These are phyloP conservation scores for Casuarina glauca DNA, from an alignment of 306 rosid species.

Conservation along the genomic window DNA sequence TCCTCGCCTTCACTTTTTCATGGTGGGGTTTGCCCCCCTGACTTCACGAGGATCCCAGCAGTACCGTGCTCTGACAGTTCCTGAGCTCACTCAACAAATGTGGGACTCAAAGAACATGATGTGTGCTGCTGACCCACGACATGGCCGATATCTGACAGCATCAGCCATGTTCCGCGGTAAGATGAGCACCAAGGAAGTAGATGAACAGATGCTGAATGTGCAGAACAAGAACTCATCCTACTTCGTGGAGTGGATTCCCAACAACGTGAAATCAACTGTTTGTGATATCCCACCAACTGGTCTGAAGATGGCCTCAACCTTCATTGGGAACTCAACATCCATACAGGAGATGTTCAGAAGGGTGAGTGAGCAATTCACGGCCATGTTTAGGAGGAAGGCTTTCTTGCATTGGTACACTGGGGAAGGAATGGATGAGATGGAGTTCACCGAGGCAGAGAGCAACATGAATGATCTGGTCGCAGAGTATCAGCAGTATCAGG, in stretches of 20 bases:
- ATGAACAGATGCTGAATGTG: constrained; percentile 50
- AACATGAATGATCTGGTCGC: constrained; percentile 49
- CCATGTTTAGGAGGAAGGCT: constrained; percentile 48
- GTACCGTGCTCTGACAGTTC: constrained; percentile 43
- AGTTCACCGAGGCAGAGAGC: constrained; percentile 47
- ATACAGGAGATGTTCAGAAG: constrained; percentile 54
- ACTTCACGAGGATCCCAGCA: constrained; percentile 46
- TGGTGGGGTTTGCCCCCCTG: constrained; percentile 50
- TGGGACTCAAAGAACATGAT: constrained; percentile 53
- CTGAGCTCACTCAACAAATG: constrained; percentile 49
- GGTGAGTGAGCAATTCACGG: constrained; percentile 50
- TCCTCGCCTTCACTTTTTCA: constrained; percentile 51
- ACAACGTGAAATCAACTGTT: constrained; percentile 48
- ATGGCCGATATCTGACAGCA: constrained; percentile 44
- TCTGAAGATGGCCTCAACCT: constrained; percentile 47
- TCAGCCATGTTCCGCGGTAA: constrained; percentile 50
- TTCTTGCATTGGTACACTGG: constrained; percentile 59
- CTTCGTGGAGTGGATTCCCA: constrained; percentile 54
- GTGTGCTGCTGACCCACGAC: constrained; percentile 49
- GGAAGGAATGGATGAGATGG: constrained; percentile 55
- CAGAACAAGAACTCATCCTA: constrained; percentile 53
- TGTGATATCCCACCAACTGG: constrained; percentile 49
- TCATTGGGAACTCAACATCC: constrained; percentile 40
- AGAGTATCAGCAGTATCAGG: constrained; percentile 53
- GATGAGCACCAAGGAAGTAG: constrained; percentile 49